phyloP scores from a whole-genome alignment of 306 rosid genomes.

The Vicia faba region DNA sequence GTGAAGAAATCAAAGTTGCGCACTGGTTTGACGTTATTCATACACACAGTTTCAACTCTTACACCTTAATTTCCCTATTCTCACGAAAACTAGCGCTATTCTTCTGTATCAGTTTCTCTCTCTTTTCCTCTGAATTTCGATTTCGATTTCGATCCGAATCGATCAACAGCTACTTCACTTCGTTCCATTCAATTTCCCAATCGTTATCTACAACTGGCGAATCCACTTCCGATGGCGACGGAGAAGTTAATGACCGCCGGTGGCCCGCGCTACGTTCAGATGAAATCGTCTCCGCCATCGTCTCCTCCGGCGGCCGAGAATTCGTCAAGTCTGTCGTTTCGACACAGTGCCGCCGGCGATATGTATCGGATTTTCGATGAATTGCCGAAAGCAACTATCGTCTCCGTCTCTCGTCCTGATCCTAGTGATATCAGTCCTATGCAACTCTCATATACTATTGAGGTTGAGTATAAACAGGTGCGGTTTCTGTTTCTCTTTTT shows the following conservation, averaged over 20 bases:
- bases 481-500: constrained; percentile 14
- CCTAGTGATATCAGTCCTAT: constrained; percentile 87
- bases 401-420: constrained; percentile 95
- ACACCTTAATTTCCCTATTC: constrained; percentile 29
- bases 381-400: constrained; percentile 73
- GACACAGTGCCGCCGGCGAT: constrained; percentile 46
- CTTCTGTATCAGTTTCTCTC: constrained; percentile 16
- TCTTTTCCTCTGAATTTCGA: constrained; percentile 12
- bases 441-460: constrained; percentile 88
- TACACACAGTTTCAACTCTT: constrained; percentile 29
- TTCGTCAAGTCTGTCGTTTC: constrained; percentile 51
- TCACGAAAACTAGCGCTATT: constrained; percentile 29
- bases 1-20: constrained; percentile 43
- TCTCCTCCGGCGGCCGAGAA: constrained; percentile 35
- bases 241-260: constrained; percentile 65
- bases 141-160: constrained; percentile 37
- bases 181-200: not conserved
- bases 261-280: constrained; percentile 65
- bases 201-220: constrained; percentile 4
- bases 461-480: constrained; percentile 86
- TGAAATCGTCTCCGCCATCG: constrained; percentile 65
- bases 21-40: constrained; percentile 31
- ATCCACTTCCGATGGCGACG: constrained; percentile 56
- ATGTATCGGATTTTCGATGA: constrained; percentile 76
- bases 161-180: not conserved